Evolutionary conservation across 2,329 filamentous ascomycete genomes (phyloP), one percentile per base, ranked within the genome.

Genomic region (Fusarium fujikuroi): DNA sequence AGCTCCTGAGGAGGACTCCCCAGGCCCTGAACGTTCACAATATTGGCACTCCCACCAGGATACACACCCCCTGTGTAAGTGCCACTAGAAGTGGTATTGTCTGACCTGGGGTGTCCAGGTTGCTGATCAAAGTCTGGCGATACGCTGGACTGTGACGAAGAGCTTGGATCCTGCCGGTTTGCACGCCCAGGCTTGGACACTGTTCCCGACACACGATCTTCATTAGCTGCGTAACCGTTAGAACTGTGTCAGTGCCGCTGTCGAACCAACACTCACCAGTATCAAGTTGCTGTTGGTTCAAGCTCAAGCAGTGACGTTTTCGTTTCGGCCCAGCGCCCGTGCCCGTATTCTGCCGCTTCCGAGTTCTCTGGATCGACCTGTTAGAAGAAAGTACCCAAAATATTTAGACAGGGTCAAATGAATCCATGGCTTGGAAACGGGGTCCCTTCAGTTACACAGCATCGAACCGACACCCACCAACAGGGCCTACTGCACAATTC

Each of bases 391-490:
- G 42, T 14, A 36, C 42, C 25, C 25, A 37, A 23, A 44, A 37
- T 39, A 54, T 54, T 40, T 28, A 43, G 49, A 58, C 34, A 30
- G 43, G 47, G 60, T 25, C 23, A 49, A 30, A 59, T 60, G 39
- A 52, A 49, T 54, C 28, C 50, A 42, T 34, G 30, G 52, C 21
- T 53, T 54, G 58, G 36, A 40, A 67, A 63, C 36, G 36, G 34
- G 70, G 52, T 50, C 28, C 57, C 59, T 63, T 50, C 56, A 63
- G 70, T 71, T 67, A 73, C 70, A 73, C 70, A 60, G 39, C 43
- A 54, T 66, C 42, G 63, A 43, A 42, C 39, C 63, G 25, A 58
- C 66, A 56, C 59, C 59, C 54, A 60, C 60, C 56, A 49, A 36
- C 52, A 53, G 57, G 64, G 49, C 64, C 49, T 56, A 47, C 50